phyloP scores from a whole-genome alignment of 129 eudicot species.

The Lactuca saligna region DNA sequence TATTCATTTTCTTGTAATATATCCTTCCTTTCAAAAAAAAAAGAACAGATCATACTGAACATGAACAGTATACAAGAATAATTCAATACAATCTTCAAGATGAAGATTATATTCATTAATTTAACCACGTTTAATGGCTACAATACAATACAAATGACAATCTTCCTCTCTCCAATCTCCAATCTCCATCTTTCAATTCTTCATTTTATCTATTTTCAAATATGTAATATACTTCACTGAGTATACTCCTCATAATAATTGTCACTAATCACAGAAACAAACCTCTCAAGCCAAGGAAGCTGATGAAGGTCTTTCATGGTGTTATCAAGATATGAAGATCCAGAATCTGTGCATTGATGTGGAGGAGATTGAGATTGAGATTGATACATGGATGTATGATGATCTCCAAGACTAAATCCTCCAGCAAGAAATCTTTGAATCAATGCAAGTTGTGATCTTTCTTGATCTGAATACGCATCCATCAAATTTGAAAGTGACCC shows the following conservation, averaged over 20 bases:
- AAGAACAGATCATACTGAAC: slow-evolving; percentile 10
- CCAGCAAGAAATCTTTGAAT: slow-evolving; percentile 92
- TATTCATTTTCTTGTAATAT: neutral
- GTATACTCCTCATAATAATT: slow-evolving; percentile 77
- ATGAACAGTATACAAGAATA: slow-evolving; percentile 24
- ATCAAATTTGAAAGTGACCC: slow-evolving; percentile 61
- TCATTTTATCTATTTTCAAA: neutral
- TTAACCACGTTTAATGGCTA: slow-evolving; percentile 13
- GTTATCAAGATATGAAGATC: slow-evolving; percentile 55
- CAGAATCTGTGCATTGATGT: slow-evolving; percentile 53
- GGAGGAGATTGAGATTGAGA: slow-evolving; percentile 58
- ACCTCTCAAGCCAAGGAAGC: slow-evolving; percentile 99
- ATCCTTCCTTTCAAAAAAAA: slow-evolving; percentile 14
- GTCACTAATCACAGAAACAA: slow-evolving; percentile 88
- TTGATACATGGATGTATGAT: slow-evolving; percentile 37
- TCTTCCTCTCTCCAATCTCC: slow-evolving; percentile 12
- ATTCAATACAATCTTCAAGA: slow-evolving; percentile 33
- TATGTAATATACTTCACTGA: slow-evolving; percentile 24
- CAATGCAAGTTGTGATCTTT: slow-evolving; percentile 87
- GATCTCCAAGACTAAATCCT: slow-evolving; percentile 68
- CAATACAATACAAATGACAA: slow-evolving; percentile 16
- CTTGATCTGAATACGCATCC: slow-evolving; percentile 95
- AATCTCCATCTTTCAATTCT: neutral
- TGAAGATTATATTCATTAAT: slow-evolving; percentile 27
- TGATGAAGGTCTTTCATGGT: slow-evolving; percentile 95